These are phyloP conservation scores for Microbotryum silenes-acaulis DNA, from an alignment of 1,284 basidiomycete species.

Conservation along the genomic window DNA sequence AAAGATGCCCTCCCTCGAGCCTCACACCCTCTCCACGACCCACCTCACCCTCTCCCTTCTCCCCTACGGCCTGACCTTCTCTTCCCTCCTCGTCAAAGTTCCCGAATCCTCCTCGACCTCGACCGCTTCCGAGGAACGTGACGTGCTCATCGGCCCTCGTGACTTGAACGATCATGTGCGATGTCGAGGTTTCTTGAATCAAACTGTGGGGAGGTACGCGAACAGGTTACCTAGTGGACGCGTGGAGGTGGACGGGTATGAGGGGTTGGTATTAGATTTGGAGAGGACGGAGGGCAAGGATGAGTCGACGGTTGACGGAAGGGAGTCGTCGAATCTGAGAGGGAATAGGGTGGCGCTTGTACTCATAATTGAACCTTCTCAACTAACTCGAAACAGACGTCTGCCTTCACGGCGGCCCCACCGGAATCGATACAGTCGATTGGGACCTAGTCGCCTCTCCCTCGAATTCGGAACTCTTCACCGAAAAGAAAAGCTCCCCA, in stretches of 20 bases:
- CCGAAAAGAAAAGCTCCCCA: conserved; percentile 4
- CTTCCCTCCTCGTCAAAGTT: conserved; percentile 5
- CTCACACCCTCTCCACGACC: conserved; percentile 2
- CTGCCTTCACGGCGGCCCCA: conserved; percentile 28
- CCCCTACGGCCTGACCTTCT: conserved; percentile 20
- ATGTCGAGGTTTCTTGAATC: conserved; percentile 19
- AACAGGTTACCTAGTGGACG: conserved; percentile 25
- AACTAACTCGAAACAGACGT: conserved; percentile 6
- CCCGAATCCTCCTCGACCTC: too few species aligned
- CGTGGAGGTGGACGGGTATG: background rate
- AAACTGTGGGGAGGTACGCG: conserved; percentile 20
- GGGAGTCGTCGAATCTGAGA: too few species aligned
- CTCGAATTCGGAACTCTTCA: conserved; percentile 17
- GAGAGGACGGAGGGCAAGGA: background rate
- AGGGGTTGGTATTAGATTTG: background rate
- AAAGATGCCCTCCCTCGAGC: too few species aligned
- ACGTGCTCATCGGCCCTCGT: conserved; percentile 20
- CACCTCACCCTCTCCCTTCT: conserved; percentile 13
- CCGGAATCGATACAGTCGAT: conserved; percentile 23
- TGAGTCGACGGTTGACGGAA: too few species aligned
- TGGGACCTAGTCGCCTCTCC: conserved; percentile 15
- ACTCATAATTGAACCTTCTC: background rate
- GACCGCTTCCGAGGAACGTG: background rate
- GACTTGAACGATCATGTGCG: conserved; percentile 5
- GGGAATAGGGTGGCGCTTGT: too few species aligned